Percentiles rank a stretch among this genome's conserved stretches.
phyloP scores from a whole-genome alignment of 116 monocot species.

The Zostera marina region DNA sequence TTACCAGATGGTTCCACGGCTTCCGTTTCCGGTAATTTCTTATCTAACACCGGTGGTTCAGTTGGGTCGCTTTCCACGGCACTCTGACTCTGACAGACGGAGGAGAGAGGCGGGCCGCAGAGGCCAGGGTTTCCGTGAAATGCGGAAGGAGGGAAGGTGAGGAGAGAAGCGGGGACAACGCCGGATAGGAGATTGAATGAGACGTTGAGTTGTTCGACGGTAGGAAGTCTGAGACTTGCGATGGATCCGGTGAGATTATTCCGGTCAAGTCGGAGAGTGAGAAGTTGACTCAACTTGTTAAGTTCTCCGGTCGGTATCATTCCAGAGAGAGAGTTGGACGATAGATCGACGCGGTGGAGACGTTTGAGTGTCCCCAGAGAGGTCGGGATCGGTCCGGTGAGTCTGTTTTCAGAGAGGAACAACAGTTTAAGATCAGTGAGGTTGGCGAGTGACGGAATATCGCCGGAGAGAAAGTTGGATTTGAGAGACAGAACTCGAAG shows the following conservation, averaged over 20 bases:
- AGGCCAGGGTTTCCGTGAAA: constrained; percentile 46
- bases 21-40: constrained; percentile 9
- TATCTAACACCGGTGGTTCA: not conserved
- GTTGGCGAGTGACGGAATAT: constrained; percentile 36
- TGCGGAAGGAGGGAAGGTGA: constrained; percentile 28
- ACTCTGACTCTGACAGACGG: constrained; percentile 15
- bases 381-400: constrained; percentile 45
- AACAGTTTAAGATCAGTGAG: constrained; percentile 44
- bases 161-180: constrained; percentile 31
- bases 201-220: constrained; percentile 50
- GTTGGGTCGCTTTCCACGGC: constrained; percentile 11
- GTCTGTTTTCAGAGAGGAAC: constrained; percentile 51
- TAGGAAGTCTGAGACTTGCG: constrained; percentile 23
- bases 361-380: constrained; percentile 25
- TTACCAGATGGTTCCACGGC: constrained; percentile 22
- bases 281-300: constrained; percentile 22
- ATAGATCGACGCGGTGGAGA: constrained; percentile 60
- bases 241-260: constrained; percentile 55
- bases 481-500: constrained; percentile 85
- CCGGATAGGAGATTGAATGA: constrained; percentile 48
- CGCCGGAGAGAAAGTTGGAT: constrained; percentile 43
- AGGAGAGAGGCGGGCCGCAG: constrained; percentile 49
- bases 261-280: constrained; percentile 55
- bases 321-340: constrained; percentile 49
- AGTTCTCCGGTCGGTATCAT: constrained; percentile 20